A percentile compares a stretch with the other conserved stretches of the same genome.
These are phyloP conservation scores for Pisolithus marmoratus DNA, from an alignment of 768 basidiomycete species.

Conservation along the genomic window DNA sequence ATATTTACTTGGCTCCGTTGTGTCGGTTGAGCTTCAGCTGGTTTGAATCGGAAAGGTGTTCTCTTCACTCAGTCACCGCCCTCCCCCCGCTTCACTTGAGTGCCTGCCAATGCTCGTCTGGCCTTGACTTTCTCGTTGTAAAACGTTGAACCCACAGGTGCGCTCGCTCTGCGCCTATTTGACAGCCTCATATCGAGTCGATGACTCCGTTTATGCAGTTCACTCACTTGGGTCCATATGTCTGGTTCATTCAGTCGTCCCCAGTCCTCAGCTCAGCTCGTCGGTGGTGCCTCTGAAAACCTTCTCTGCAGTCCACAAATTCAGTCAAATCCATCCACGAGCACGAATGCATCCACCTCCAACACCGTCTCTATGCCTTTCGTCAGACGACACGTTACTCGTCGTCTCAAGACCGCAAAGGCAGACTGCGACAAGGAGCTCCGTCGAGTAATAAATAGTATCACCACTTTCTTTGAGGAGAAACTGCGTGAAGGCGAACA, in stretches of 20 bases:
- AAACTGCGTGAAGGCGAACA: slow-evolving; percentile 73
- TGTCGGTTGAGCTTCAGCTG: no score
- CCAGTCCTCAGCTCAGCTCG: slow-evolving; percentile 67
- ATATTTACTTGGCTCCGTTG: no score
- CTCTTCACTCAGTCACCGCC: no score
- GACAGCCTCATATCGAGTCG: no score
- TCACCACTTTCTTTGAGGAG: slow-evolving; percentile 93
- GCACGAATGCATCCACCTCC: slow-evolving; percentile 43
- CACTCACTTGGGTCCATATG: slow-evolving; percentile 30
- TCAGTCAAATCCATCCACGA: slow-evolving; percentile 34
- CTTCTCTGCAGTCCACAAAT: slow-evolving; percentile 46
- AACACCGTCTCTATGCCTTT: slow-evolving; percentile 90
- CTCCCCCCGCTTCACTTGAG: no score
- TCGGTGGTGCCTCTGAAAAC: slow-evolving; percentile 70
- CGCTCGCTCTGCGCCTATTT: no score
- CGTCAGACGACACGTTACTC: slow-evolving; percentile 87
- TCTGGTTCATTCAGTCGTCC: slow-evolving; percentile 46
- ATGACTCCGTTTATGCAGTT: background rate
- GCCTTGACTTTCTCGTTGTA: no score
- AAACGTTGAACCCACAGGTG: no score
- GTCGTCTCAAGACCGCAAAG: slow-evolving; percentile 91
- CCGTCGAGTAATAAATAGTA: slow-evolving; percentile 86
- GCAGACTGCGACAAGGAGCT: slow-evolving; percentile 96
- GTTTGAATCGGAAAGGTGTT: no score
- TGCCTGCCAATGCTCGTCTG: no score